A percentile compares a stretch with the other conserved stretches of the same genome.
Conservation (phyloP, 345 rosid species). For the Eucalyptus marginata region DNA sequence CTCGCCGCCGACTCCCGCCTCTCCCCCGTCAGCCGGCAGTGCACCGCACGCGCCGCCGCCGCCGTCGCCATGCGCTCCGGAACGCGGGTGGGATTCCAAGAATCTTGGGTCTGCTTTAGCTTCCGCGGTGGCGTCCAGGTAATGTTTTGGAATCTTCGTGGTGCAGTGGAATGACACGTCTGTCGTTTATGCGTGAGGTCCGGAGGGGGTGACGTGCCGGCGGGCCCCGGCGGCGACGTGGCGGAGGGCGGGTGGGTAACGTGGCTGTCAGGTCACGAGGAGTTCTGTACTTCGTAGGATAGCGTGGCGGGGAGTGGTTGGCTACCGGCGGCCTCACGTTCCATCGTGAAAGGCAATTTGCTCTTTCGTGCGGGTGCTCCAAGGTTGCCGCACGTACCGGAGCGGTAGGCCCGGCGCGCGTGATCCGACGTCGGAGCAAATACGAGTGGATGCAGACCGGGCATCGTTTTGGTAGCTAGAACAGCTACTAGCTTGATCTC, state of each 20-base stretch:
- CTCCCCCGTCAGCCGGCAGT: slow-evolving; percentile 8
- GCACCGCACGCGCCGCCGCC: slow-evolving; percentile 38
- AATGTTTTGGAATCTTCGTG: neutral
- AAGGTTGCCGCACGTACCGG: neutral
- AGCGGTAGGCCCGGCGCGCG: neutral
- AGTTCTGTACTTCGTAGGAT: neutral
- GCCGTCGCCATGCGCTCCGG: slow-evolving; percentile 37
- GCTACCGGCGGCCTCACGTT: neutral
- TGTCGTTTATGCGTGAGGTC: neutral
- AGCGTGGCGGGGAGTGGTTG: neutral
- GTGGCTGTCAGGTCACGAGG: neutral
- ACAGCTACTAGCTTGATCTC: neutral
- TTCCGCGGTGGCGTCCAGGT: neutral
- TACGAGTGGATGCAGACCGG: neutral
- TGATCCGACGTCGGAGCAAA: neutral
- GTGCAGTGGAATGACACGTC: neutral
- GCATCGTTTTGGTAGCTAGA: neutral
- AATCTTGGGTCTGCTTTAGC: neutral
- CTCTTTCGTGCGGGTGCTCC: neutral
- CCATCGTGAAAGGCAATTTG: neutral
- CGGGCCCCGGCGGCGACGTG: neutral
- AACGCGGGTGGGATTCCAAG: neutral
- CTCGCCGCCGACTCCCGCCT: neutral
- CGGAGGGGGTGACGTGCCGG: neutral
- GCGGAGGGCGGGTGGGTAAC: neutral